Evolutionary conservation across 2,329 filamentous ascomycete species (phyloP).

Genomic region (Diplodia scrobiculata): DNA sequence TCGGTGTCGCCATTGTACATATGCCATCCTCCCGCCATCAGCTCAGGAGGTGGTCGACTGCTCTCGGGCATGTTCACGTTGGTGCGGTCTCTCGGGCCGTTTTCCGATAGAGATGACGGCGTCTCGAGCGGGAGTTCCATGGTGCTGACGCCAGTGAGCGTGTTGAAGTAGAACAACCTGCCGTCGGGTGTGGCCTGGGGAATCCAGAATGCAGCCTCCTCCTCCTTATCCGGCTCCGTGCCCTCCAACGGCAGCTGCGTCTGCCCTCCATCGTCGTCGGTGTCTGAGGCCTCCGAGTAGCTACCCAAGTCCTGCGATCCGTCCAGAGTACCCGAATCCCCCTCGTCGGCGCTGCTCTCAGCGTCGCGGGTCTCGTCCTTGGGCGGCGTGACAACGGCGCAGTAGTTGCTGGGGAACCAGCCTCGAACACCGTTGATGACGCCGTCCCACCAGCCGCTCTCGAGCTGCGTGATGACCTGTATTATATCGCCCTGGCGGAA

Average conservation of each 20-base stretch:
- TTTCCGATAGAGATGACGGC: constrained; percentile 76
- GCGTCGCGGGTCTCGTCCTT: constrained; percentile 67
- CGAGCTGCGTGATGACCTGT: constrained; percentile 95
- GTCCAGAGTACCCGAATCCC: constrained; percentile 38
- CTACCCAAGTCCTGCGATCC: constrained; percentile 60
- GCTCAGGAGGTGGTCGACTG: constrained; percentile 83
- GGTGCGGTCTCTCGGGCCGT: constrained; percentile 82
- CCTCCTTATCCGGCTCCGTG: constrained; percentile 65
- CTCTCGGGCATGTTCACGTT: constrained; percentile 87
- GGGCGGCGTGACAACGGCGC: constrained; percentile 76
- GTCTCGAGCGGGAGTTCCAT: constrained; percentile 94
- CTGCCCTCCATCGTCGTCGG: constrained; percentile 50
- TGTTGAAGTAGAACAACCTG: constrained; percentile 96
- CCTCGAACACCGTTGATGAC: constrained; percentile 95
- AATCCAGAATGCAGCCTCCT: constrained; percentile 96
- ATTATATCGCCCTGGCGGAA: constrained; percentile 97
- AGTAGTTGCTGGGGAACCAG: constrained; percentile 99
- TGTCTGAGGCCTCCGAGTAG: constrained; percentile 60
- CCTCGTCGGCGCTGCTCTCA: constrained; percentile 51
- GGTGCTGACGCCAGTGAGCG: constrained; percentile 89
- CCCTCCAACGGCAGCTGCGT: constrained; percentile 69
- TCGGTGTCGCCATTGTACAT: constrained; percentile 79
- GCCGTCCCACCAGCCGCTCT: constrained; percentile 99
- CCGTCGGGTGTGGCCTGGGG: constrained; percentile 94
- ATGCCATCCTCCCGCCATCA: constrained; percentile 73